Evolutionary conservation across 2,329 filamentous ascomycete species (phyloP), one percentile per base, ranked within the genome.

Genomic region (Bipolaris victoriae): DNA sequence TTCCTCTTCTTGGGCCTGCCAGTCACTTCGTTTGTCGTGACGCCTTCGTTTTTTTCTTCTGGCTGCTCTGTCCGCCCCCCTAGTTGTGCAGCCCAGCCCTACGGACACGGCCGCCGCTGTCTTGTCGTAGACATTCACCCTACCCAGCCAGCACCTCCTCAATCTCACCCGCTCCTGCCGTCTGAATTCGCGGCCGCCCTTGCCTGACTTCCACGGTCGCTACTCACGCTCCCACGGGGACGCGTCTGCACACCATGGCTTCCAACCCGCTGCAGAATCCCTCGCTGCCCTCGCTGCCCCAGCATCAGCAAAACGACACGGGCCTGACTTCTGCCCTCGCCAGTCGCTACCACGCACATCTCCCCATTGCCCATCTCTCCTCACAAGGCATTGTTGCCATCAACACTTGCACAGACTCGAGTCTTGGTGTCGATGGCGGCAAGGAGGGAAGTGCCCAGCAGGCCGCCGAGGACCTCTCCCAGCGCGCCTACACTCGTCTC

Each of bases 391-490:
- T 98, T 67, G 89, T 99, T 72, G 90, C 91, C 50, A 82, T 99
- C 63, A 99, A 99, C 81, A 99, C 93, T 18, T 98, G 96, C 76
- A 94, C 91, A 10, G 91, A 91, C 10, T 94, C 94, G 0, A 85
- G 89, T 52, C 93, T 92, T 73, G 94, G 93, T 20, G 87, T 90
- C 3, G 92, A 97, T 90, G 94, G 94, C 65, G 88, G 87, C 57
- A 95, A 92, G 72, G 91, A 96, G 68, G 94, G 93, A 35, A 97
- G 92, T 79, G 92, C 92, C 62, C 92, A 93, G 85, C 92, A 89
- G 55, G 93, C 92, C 73, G 92, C 92, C 33, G 94, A 98, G 77
- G 93, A 97, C 69, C 84, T 99, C 73, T 95, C 95, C 20, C 88
- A 90, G 62, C 86, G 92, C 62, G 92, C 94, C 52, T 97, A 89